These are phyloP conservation scores for Entelexis sorbosivorans DNA, from an alignment of 1,139 yeast genomes.

Conservation along the genomic window DNA sequence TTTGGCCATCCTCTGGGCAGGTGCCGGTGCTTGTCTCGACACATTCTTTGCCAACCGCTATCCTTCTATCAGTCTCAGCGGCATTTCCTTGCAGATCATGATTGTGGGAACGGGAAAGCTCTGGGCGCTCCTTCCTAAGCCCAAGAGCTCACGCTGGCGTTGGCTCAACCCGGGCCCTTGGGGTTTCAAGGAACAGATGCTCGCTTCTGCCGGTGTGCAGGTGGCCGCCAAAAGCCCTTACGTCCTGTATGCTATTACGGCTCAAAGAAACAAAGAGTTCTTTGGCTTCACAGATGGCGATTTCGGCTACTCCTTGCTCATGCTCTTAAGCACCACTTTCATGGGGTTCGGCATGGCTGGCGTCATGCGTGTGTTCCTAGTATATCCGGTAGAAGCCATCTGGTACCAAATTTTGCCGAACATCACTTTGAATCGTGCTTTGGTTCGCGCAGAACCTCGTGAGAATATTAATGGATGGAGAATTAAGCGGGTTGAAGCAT, in stretches of 20 bases:
- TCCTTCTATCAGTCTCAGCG: conserved; percentile 37
- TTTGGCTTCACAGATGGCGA: conserved; percentile 10
- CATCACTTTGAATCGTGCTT: conserved; percentile 23
- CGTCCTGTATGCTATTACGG: conserved; percentile 7
- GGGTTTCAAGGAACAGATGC: conserved; percentile 58
- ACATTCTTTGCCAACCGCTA: conserved; percentile 46
- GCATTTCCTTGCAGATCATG: conserved; percentile 44
- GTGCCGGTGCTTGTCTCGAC: conserved; percentile 44
- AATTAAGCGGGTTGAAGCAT: conserved; percentile 29
- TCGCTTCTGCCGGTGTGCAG: conserved; percentile 39
- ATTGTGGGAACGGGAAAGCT: conserved; percentile 43
- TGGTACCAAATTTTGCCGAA: conserved; percentile 20
- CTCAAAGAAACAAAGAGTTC: conserved; percentile 11
- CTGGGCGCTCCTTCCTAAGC: conserved; percentile 37
- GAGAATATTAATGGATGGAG: conserved; percentile 39
- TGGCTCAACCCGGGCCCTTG: conserved; percentile 36
- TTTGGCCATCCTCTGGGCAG: conserved; percentile 45
- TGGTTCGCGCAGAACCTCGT: conserved; percentile 24
- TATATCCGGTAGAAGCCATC: conserved; percentile 36
- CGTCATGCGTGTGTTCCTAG: conserved; percentile 42
- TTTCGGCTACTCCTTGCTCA: conserved; percentile 24
- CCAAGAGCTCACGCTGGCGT: conserved; percentile 55
- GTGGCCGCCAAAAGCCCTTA: conserved; percentile 33
- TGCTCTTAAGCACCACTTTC: conserved; percentile 37
- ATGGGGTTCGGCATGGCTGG: conserved; percentile 52